Base-by-base conservation (phyloP, 352 stramenopile genomes). In the Elongisporangium anandrum region DNA sequence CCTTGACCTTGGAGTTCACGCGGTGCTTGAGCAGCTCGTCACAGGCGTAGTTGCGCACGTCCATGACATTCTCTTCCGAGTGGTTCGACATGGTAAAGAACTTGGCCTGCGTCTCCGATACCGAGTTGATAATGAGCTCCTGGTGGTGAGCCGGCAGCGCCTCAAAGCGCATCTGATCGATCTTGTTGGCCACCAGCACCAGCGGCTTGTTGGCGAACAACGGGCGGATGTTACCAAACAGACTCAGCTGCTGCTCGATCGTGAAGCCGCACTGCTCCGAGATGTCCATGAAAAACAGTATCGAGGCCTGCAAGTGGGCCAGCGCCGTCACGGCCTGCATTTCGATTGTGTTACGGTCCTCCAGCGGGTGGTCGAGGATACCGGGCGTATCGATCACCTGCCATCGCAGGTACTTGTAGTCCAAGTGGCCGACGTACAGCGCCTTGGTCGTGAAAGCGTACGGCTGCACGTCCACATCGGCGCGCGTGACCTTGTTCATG, bases 401-500 rank as follows among this genome's bases (percentile, higher is more conserved):
- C 97, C 97, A 99, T 41, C 97, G 90, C 61, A 99, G 79, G 77
- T 99, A 99, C 75, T 98, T 97, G 87, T 99, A 99, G 85, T 99
- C 98, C 70, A 99, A 96, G 80, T 99, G 98, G 56, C 98, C 98
- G 9, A 99, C 97, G 80, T 99, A 99, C 64, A 99, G 78, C 52
- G 94, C 97, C 87, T 99, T 99, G 69, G 98, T 99, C 24, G 98
- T 99, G 72, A 99, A 99, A 4, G 98, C 98, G 76, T 96, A 96
- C 7, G 98, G 98, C 79, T 99, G 97, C 47, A 99, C 98, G 63
- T 99, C 98, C 26, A 99, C 97, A 64, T 99, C 98, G 20, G 97
- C 98, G 26, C 97, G 79, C 15, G 98, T 99, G 50, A 99, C 97
- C 80, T 99, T 99, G 89, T 99, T 99, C 97, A 99, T 99, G 77